Conservation (phyloP, 148 eudicot genomes). For the Agrostemma githago region DNA sequence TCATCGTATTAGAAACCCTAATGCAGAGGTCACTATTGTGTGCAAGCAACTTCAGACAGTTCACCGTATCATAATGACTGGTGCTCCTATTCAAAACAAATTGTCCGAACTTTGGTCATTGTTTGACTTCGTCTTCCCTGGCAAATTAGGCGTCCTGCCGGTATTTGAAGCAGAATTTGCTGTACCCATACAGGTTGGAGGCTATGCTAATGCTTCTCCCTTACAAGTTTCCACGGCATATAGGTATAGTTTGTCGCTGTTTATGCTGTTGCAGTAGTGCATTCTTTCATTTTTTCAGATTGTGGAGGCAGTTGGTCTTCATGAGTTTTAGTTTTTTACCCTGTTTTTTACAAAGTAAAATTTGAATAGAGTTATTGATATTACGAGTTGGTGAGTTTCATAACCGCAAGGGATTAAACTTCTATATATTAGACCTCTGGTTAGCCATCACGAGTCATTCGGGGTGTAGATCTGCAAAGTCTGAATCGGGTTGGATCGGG, state of each 20-base stretch:
- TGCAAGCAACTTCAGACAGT: slow-evolving; percentile 98
- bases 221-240: slow-evolving; percentile 98
- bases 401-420: background rate
- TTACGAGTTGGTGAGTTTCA: background rate
- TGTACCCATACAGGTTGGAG: slow-evolving; percentile 93
- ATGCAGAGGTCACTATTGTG: slow-evolving; percentile 90
- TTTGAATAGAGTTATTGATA: background rate
- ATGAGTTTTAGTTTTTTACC: background rate
- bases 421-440: background rate
- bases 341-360: background rate
- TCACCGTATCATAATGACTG: slow-evolving; percentile 97
- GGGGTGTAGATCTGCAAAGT: background rate
- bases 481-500: background rate
- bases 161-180: slow-evolving; percentile 98
- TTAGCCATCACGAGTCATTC: background rate
- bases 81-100: slow-evolving; percentile 98
- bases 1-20: slow-evolving; percentile 94
- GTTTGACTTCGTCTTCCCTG: slow-evolving; percentile 99
- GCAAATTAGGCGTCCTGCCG: slow-evolving; percentile 96
- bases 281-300: background rate
- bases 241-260: slow-evolving; percentile 43
- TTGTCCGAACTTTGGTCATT: slow-evolving; percentile 91
- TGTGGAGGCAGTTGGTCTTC: background rate
- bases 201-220: slow-evolving; percentile 96
- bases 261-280: slow-evolving; percentile 2